Percentiles rank a stretch among this genome's conserved stretches.
Evolutionary conservation across 352 stramenopile genomes (phyloP).

Genomic region (Achlya hypogyna): DNA sequence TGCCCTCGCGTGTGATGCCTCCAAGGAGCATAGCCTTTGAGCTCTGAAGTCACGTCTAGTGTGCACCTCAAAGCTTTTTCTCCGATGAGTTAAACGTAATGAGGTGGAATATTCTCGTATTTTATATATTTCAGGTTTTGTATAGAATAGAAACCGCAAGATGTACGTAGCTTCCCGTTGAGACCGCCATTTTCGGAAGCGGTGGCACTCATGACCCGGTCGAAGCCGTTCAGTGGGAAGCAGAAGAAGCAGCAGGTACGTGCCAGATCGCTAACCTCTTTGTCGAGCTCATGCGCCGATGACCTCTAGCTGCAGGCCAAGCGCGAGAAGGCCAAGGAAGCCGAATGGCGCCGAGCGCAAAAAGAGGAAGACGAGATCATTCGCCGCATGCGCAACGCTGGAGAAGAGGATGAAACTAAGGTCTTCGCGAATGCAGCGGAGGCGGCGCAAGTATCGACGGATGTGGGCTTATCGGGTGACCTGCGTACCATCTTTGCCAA

Average conservation of each 20-base stretch:
- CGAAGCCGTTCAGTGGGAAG: slow-evolving; percentile 82
- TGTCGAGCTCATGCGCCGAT: not conserved
- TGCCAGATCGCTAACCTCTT: too few species aligned
- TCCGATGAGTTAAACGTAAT: too few species aligned
- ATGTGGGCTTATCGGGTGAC: slow-evolving; percentile 27
- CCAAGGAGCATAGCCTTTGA: too few species aligned
- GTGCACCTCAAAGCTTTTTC: too few species aligned
- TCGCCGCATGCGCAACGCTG: slow-evolving; percentile 13
- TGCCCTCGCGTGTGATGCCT: too few species aligned
- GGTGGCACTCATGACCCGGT: slow-evolving; percentile 28
- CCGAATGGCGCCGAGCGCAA: slow-evolving; percentile 22
- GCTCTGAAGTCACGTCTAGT: too few species aligned
- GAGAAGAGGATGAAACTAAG: slow-evolving; percentile 23
- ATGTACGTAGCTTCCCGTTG: not conserved
- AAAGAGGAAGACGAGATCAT: slow-evolving; percentile 10
- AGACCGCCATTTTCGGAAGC: not conserved
- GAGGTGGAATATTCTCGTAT: too few species aligned
- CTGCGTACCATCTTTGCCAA: slow-evolving; percentile 60
- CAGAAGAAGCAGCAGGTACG: slow-evolving; percentile 80
- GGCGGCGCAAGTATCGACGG: slow-evolving; percentile 24
- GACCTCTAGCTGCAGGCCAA: slow-evolving; percentile 53
- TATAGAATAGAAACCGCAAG: not conserved
- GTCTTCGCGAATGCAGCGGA: slow-evolving; percentile 16
- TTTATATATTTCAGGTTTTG: too few species aligned
- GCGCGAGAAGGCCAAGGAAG: slow-evolving; percentile 33